Percentiles rank a stretch among this genome's conserved stretches.
Conservation (phyloP, 2,329 filamentous ascomycete genomes). For the Fusarium torulosum region DNA sequence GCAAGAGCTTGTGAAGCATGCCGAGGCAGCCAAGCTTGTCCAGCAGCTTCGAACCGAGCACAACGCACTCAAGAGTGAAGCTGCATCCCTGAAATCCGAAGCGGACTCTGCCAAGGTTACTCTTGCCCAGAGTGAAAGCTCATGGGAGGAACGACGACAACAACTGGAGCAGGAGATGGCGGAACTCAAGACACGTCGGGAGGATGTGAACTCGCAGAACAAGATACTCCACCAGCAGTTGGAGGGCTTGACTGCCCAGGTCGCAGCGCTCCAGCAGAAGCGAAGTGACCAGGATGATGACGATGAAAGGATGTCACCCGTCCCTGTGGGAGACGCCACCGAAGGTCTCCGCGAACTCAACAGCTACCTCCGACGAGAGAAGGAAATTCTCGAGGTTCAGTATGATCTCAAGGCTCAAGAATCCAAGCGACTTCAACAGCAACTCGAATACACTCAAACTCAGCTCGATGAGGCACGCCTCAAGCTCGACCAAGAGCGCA, state of each 20-base stretch:
- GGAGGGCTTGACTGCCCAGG: slow-evolving; percentile 84
- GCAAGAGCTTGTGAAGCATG: slow-evolving; percentile 92
- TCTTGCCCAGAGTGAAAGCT: slow-evolving; percentile 83
- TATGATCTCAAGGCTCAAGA: slow-evolving; percentile 91
- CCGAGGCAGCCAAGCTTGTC: slow-evolving; percentile 89
- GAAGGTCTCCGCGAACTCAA: slow-evolving; percentile 91
- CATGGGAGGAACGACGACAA: slow-evolving; percentile 85
- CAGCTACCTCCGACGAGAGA: slow-evolving; percentile 90
- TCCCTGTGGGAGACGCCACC: slow-evolving; percentile 69
- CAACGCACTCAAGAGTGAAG: slow-evolving; percentile 84
- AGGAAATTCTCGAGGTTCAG: slow-evolving; percentile 98
- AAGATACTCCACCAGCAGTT: slow-evolving; percentile 90
- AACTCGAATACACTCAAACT: slow-evolving; percentile 86
- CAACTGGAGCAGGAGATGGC: slow-evolving; percentile 85
- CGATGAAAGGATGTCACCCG: slow-evolving; percentile 66
- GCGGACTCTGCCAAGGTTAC: slow-evolving; percentile 87
- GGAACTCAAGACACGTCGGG: slow-evolving; percentile 82
- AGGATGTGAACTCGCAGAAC: slow-evolving; percentile 91
- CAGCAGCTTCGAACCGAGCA: slow-evolving; percentile 83
- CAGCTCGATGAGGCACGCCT: slow-evolving; percentile 91
- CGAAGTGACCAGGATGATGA: slow-evolving; percentile 67
- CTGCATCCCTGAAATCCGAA: slow-evolving; percentile 80
- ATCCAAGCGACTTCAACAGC: slow-evolving; percentile 87
- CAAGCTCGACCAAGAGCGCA: slow-evolving; percentile 91
- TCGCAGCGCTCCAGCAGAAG: slow-evolving; percentile 82